Base-by-base conservation (phyloP, 1,284 basidiomycete species). In the Trichosporon inkin region DNA sequence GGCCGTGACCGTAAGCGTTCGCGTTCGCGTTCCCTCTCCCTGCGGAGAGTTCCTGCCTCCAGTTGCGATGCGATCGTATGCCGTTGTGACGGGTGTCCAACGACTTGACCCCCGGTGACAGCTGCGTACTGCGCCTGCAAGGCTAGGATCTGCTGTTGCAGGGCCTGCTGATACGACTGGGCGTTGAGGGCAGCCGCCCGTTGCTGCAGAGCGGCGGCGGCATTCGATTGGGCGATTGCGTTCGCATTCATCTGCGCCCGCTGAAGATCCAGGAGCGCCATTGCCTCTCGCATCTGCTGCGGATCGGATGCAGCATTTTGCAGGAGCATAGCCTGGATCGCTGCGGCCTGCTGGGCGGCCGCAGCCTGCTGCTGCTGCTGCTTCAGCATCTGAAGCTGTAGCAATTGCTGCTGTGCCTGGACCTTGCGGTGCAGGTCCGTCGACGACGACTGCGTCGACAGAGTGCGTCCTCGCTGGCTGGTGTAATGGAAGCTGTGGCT, bases 41-140 rank as follows among this genome's bases (percentile, higher is more conserved):
- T 58, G 11, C 63, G 63, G 10, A 64, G 37, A 0, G 63, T 60
- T 3, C 63, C 63, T 1, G 68, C 67, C 55, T 70, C 68, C 16
- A 70, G 64, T 49, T 69, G 69, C 6, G 70, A 65, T 1, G 68
- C 64, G 19, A 69, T 63, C 28, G 61, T 67, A 6, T 56, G 57
- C 19, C 67, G 63, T 28, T 49, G 44, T n/a, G 44, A 49, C 14
- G 44, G 44, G 39, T 67, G 68, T 47, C 39, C 52, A 3, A 44
- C 36, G 32, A 39, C 39, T 0, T 65, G 58, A 16, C 60, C 52
- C 13, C 20, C 39, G 28, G 53, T 39, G 37, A 54, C 39, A 28
- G 55, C 41, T 16, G 57, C 57, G 34, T 39, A 32, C 38, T 64
- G 60, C 13, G 55, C 55, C 35, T 64, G 66, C 11, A 59, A 52